Conservation (phyloP, 768 basidiomycete species). For the Pleurotus djamor region DNA sequence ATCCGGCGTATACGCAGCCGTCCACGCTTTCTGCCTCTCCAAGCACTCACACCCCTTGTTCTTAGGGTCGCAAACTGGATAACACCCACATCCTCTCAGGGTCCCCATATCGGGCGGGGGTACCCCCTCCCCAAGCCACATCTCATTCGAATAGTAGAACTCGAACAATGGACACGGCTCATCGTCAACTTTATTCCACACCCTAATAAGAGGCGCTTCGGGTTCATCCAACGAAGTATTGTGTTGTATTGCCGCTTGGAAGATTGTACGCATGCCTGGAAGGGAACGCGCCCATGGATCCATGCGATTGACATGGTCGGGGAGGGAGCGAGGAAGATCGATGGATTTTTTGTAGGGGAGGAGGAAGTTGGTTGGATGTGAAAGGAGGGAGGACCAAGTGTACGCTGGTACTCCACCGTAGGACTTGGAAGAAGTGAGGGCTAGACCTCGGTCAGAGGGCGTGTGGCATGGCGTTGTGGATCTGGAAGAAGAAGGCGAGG, state of each 20-base stretch:
- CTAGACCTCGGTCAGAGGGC: slow-evolving; percentile 10
- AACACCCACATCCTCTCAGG: slow-evolving; percentile 71
- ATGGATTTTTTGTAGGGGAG: slow-evolving; percentile 37
- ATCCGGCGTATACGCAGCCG: slow-evolving; percentile 33
- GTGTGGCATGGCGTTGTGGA: neutral
- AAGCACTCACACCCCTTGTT: slow-evolving; percentile 74
- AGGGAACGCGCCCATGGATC: slow-evolving; percentile 35
- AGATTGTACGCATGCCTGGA: slow-evolving; percentile 46
- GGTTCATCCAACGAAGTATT: slow-evolving; percentile 69
- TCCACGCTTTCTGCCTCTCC: slow-evolving; percentile 46
- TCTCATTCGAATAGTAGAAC: slow-evolving; percentile 82
- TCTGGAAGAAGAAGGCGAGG: neutral
- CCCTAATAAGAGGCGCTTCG: slow-evolving; percentile 61
- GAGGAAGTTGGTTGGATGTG: slow-evolving; percentile 52
- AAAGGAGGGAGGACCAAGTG: slow-evolving; percentile 3
- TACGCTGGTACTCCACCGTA: slow-evolving; percentile 21
- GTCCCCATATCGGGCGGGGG: slow-evolving; percentile 58
- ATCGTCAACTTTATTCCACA: slow-evolving; percentile 66
- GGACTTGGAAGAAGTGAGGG: slow-evolving; percentile 2
- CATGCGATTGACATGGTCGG: slow-evolving; percentile 64
- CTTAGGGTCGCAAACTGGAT: slow-evolving; percentile 72
- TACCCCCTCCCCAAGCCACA: slow-evolving; percentile 73
- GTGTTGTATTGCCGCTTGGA: slow-evolving; percentile 63
- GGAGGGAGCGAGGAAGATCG: slow-evolving; percentile 61
- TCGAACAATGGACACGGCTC: slow-evolving; percentile 81